Evolutionary conservation across 2,329 filamentous ascomycete species (phyloP).

Genomic region (Venturia pyrina): DNA sequence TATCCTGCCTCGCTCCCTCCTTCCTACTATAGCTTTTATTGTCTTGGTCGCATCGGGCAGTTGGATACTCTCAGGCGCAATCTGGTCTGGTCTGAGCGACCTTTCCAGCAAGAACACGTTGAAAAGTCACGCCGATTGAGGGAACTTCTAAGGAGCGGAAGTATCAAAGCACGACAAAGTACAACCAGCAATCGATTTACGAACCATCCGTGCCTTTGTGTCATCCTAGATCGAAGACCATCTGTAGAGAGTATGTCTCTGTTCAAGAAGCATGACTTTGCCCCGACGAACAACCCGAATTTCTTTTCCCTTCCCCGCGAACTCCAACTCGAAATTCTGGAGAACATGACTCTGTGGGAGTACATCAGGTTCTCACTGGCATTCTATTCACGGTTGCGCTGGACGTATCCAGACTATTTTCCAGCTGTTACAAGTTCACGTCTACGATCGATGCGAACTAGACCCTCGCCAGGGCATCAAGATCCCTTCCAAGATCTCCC

Average conservation of each 20-base stretch:
- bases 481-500: constrained; percentile 5
- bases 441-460: background rate
- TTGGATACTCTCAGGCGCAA: constrained; percentile 39
- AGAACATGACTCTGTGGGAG: constrained; percentile 28
- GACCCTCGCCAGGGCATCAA: background rate
- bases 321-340: constrained; percentile 36
- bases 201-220: background rate
- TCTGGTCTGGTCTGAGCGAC: constrained; percentile 23
- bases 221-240: background rate
- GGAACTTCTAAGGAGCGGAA: background rate
- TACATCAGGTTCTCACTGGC: constrained; percentile 38
- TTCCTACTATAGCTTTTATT: constrained; percentile 63
- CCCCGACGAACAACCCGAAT: constrained; percentile 3
- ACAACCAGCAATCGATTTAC: background rate
- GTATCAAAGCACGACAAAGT: background rate
- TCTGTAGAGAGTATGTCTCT: background rate
- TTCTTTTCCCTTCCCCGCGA: constrained; percentile 36
- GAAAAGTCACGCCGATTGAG: constrained; percentile 15
- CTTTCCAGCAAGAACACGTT: background rate
- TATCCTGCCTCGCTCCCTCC: constrained; percentile 65
- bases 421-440: background rate
- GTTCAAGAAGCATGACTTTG: background rate
- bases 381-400: constrained; percentile 32
- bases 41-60: constrained; percentile 45
- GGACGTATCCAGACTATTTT: constrained; percentile 5